phyloP scores from a whole-genome alignment of 2,329 filamentous ascomycete genomes.

The Calonectria naviculata region DNA sequence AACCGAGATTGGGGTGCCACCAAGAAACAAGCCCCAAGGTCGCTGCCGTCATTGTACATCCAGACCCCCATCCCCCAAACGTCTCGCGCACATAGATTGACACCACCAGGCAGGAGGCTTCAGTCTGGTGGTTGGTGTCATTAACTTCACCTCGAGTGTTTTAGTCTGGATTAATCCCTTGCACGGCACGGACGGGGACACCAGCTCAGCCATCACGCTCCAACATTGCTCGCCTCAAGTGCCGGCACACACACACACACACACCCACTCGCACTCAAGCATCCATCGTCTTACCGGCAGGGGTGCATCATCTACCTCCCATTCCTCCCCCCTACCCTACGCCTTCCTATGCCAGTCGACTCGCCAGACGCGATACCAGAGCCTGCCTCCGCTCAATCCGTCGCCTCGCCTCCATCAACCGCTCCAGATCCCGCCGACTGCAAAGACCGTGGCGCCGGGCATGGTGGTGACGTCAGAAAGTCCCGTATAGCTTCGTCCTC shows the following conservation, averaged over 20 bases:
- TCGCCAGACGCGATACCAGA: conserved; percentile 3
- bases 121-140: background rate
- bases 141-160: background rate
- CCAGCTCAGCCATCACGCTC: background rate
- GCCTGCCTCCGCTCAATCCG: conserved; percentile 1
- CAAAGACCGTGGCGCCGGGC: conserved; percentile 19
- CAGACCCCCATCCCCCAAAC: background rate
- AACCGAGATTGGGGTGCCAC: conserved; percentile 33
- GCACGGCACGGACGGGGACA: conserved; percentile 1
- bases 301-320: background rate
- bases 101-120: background rate
- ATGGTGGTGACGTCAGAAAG: conserved; percentile 43
- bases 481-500: conserved; percentile 22
- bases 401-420: background rate
- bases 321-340: background rate
- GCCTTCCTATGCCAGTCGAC: background rate
- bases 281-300: conserved; percentile 1
- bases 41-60: conserved; percentile 39
- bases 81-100: background rate
- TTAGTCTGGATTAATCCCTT: conserved; percentile 4
- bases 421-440: conserved; percentile 3
- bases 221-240: conserved; percentile 8
- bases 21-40: conserved; percentile 22
- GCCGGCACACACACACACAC: background rate
- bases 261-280: background rate